Conservation (phyloP, 169 alveolate genomes). For the Eimeria nieschulzi region DNA sequence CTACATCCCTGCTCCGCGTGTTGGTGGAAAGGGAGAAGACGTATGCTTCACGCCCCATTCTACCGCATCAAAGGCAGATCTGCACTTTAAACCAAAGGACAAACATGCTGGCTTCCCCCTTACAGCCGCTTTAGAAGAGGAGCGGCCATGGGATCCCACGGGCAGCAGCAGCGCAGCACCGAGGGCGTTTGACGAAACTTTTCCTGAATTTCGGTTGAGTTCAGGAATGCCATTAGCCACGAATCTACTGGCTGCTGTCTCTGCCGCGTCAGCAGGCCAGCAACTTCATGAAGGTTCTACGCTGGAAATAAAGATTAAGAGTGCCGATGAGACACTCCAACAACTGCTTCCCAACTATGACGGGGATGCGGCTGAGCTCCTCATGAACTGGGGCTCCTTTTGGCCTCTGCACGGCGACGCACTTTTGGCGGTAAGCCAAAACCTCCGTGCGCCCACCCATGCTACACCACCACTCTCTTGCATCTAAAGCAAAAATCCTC, state of each 20-base stretch:
- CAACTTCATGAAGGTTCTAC: no score
- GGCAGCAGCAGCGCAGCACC: no score
- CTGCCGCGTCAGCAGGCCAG: no score
- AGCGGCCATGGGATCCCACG: no score
- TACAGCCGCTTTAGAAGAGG: no score
- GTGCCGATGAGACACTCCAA: not conserved
- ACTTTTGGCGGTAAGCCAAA: not conserved
- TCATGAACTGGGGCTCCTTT: conserved; percentile 31
- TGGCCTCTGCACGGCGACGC: conserved; percentile 25
- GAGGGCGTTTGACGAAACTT: no score
- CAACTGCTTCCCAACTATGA: not conserved
- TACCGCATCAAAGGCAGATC: not conserved
- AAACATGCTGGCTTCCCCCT: no score
- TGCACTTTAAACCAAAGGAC: not conserved
- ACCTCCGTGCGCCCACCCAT: not conserved
- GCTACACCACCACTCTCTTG: not conserved
- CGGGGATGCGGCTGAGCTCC: not conserved
- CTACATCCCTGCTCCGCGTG: conserved; percentile 45
- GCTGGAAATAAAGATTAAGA: no score
- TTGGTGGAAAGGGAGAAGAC: not conserved
- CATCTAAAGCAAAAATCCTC: no score
- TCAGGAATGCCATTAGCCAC: no score
- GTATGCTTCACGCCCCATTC: conserved; percentile 14
- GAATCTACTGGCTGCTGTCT: no score
- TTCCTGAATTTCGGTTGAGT: no score